A percentile compares a stretch with the other conserved stretches of the same genome.
These are phyloP conservation scores for Sugiyamaella smithiae DNA, from an alignment of 805 yeast genomes.

Conservation along the genomic window DNA sequence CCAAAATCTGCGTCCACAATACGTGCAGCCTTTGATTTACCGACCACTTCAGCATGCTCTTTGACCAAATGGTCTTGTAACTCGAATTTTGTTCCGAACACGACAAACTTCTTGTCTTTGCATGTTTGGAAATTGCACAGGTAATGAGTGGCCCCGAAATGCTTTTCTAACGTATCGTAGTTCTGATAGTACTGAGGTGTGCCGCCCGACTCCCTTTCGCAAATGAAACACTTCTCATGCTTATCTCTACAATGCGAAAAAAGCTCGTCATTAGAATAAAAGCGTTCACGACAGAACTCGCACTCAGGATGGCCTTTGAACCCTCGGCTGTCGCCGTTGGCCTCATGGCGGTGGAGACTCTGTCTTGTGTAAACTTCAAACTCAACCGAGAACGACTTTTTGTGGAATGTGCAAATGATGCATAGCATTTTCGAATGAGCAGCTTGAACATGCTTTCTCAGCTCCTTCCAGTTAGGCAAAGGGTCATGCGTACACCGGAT, in stretches of 20 bases:
- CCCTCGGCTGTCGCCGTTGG: constrained; percentile 68
- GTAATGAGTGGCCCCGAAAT: constrained; percentile 71
- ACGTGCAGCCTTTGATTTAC: constrained; percentile 36
- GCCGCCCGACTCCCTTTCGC: constrained; percentile 61
- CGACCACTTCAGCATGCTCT: constrained; percentile 67
- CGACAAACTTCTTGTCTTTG: constrained; percentile 86
- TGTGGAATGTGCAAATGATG: constrained; percentile 71
- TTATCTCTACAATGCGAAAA: constrained; percentile 73
- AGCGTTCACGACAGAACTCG: constrained; percentile 72
- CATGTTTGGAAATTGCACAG: constrained; percentile 76
- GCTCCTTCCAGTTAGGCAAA: constrained; percentile 51
- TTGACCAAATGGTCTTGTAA: constrained; percentile 82
- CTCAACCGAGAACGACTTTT: constrained; percentile 74
- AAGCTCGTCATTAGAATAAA: constrained; percentile 86
- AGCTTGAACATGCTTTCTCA: constrained; percentile 62
- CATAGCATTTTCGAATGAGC: constrained; percentile 65
- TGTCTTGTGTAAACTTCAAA: constrained; percentile 57
- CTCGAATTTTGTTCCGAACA: constrained; percentile 81
- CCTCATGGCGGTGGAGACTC: constrained; percentile 66
- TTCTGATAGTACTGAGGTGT: constrained; percentile 64
- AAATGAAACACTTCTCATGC: constrained; percentile 88
- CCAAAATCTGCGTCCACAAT: constrained; percentile 20
- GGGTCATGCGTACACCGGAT: constrained; percentile 23
- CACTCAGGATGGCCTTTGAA: constrained; percentile 90
- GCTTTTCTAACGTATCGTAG: constrained; percentile 70